Conservation (phyloP, 2,329 filamentous ascomycete genomes). For the Microsporum ferrugineum region DNA sequence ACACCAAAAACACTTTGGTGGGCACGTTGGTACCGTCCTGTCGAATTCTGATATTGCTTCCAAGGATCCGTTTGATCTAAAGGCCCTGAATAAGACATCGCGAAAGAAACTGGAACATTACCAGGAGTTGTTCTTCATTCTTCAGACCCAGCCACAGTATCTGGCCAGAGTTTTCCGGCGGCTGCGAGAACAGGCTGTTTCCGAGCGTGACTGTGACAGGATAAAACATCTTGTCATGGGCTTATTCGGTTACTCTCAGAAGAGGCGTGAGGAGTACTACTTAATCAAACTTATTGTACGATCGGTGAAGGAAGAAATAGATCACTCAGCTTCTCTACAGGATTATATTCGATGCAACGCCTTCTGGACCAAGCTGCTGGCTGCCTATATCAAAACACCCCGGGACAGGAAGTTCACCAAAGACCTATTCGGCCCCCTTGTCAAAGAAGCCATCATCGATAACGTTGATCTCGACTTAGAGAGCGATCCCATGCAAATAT, state of each 20-base stretch:
- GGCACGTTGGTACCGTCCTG: conserved; percentile 71
- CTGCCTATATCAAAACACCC: conserved; percentile 80
- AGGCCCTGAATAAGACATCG: conserved; percentile 93
- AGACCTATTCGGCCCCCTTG: conserved; percentile 70
- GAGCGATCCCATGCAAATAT: conserved; percentile 95
- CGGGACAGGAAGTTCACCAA: conserved; percentile 85
- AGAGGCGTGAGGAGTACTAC: conserved; percentile 93
- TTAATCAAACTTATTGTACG: conserved; percentile 75
- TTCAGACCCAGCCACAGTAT: conserved; percentile 94
- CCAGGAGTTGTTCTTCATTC: conserved; percentile 92
- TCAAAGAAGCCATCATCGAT: conserved; percentile 86
- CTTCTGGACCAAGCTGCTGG: conserved; percentile 81
- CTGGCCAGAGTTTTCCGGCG: conserved; percentile 77
- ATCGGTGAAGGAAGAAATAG: conserved; percentile 76
- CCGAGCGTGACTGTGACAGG: conserved; percentile 85
- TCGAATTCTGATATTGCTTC: conserved; percentile 82
- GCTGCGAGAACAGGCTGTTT: conserved; percentile 67
- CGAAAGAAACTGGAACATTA: conserved; percentile 92
- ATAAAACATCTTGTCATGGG: conserved; percentile 93
- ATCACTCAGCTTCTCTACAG: conserved; percentile 58
- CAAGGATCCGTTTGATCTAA: conserved; percentile 87
- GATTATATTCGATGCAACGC: conserved; percentile 84
- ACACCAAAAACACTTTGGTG: conserved; percentile 92
- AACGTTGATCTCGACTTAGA: conserved; percentile 85
- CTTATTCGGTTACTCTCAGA: conserved; percentile 92